Evolutionary conservation across 495 filamentous ascomycete species (phyloP).

Genomic region (Penicillium riverlandense): DNA sequence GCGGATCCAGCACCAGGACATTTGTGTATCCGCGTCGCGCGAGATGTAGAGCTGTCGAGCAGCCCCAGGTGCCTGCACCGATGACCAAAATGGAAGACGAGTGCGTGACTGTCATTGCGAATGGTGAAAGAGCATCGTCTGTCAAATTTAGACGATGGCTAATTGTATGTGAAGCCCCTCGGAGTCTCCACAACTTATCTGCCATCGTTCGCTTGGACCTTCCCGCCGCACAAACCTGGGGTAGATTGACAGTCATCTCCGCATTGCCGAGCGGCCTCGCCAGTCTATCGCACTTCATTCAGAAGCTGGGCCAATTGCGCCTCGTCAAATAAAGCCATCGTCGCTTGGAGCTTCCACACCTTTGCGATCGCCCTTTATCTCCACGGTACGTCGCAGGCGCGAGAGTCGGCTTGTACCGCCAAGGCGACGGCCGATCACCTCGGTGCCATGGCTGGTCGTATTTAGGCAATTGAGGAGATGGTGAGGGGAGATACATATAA

Average conservation of each 20-base stretch:
- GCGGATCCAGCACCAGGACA: constrained; percentile 41
- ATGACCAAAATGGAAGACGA: constrained; percentile 32
- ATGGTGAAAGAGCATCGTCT: too few relatives aligned
- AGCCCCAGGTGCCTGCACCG: constrained; percentile 46
- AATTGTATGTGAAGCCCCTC: neutral
- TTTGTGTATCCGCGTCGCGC: constrained; percentile 40
- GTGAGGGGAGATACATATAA: too few relatives aligned
- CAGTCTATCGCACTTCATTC: neutral
- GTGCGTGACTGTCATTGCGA: neutral
- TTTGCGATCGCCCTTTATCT: neutral
- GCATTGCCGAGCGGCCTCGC: constrained; percentile 2
- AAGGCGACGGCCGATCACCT: neutral
- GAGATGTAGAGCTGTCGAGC: constrained; percentile 43
- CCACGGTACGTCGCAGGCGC: neutral
- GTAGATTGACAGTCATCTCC: constrained; percentile 6
- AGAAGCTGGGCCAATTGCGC: too few relatives aligned
- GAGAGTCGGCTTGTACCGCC: constrained; percentile 5
- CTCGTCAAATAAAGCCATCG: too few relatives aligned
- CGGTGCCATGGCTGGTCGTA: too few relatives aligned
- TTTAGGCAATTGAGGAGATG: too few relatives aligned
- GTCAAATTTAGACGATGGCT: neutral
- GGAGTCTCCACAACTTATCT: neutral
- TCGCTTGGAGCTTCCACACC: constrained; percentile 16
- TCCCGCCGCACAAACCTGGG: constrained; percentile 12
- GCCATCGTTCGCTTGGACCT: constrained; percentile 17